These are phyloP conservation scores for Ascochyta pisi DNA, from an alignment of 2,329 filamentous ascomycete genomes.

Conservation along the genomic window DNA sequence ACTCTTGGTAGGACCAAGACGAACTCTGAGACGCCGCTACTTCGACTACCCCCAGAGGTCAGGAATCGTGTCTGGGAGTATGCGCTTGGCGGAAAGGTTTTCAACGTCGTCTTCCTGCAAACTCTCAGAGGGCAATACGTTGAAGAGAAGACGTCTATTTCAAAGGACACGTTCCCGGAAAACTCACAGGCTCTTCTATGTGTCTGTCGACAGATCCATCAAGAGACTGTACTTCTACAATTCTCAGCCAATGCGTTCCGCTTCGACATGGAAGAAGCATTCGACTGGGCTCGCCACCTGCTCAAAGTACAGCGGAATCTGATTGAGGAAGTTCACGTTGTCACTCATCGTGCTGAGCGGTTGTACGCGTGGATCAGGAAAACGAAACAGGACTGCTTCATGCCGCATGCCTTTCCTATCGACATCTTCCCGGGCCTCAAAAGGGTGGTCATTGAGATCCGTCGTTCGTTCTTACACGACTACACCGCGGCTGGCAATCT, in stretches of 20 bases:
- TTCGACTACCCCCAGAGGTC: conserved; percentile 14
- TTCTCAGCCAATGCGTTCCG: background rate
- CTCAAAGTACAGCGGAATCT: background rate
- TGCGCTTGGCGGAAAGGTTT: background rate
- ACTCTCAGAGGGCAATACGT: background rate
- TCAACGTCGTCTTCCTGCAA: background rate
- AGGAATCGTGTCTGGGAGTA: conserved; percentile 11
- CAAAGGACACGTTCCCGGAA: background rate
- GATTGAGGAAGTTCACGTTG: background rate
- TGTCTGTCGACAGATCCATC: conserved; percentile 17
- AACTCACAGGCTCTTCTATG: background rate
- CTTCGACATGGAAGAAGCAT: background rate
- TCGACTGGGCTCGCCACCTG: background rate
- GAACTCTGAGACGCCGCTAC: conserved; percentile 8
- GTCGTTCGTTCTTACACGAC: no score
- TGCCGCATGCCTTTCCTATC: no score
- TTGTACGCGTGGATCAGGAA: no score
- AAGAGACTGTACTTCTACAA: conserved; percentile 12
- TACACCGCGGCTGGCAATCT: no score
- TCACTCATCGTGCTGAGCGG: background rate
- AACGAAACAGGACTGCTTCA: no score
- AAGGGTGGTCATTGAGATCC: no score
- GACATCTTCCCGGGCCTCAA: no score
- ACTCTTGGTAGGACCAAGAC: background rate
- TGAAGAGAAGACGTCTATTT: background rate